These are phyloP conservation scores for Trichomonascaceae sp. DNA, from an alignment of 1,139 yeast species.

Conservation along the genomic window DNA sequence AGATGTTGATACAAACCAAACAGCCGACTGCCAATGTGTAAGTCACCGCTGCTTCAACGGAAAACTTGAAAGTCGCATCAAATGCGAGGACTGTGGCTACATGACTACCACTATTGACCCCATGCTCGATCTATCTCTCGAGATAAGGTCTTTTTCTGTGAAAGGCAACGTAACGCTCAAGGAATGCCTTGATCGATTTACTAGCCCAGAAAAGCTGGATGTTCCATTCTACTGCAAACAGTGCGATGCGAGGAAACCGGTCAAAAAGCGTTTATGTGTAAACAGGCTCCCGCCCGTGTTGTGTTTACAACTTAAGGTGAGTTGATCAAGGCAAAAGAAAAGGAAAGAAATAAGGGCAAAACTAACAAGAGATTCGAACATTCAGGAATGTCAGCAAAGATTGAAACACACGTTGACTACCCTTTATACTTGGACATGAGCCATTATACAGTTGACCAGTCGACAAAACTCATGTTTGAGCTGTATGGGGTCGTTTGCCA, in stretches of 20 bases:
- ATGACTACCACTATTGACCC: slow-evolving; percentile 71
- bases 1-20: slow-evolving; percentile 6
- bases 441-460: slow-evolving; percentile 35
- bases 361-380: slow-evolving; percentile 26
- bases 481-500: slow-evolving; percentile 80
- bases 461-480: slow-evolving; percentile 40
- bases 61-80: slow-evolving; percentile 56
- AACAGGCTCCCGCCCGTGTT: slow-evolving; percentile 63
- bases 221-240: slow-evolving; percentile 53
- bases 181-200: slow-evolving; percentile 65
- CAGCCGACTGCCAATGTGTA: slow-evolving; percentile 50
- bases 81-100: slow-evolving; percentile 55
- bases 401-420: slow-evolving; percentile 60
- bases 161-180: slow-evolving; percentile 26
- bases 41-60: slow-evolving; percentile 75
- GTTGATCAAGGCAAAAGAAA: too few relatives aligned
- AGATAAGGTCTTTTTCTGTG: slow-evolving; percentile 22
- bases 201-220: slow-evolving; percentile 65
- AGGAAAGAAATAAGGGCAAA: too few relatives aligned
- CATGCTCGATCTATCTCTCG: slow-evolving; percentile 77
- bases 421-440: slow-evolving; percentile 63
- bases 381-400: slow-evolving; percentile 39
- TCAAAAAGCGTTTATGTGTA: slow-evolving; percentile 58
- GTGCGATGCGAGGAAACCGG: slow-evolving; percentile 51
- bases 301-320: slow-evolving; percentile 59